Evolutionary conservation across 1,139 yeast genomes (phyloP).

Genomic region (Arxiozyma heterogenica): DNA sequence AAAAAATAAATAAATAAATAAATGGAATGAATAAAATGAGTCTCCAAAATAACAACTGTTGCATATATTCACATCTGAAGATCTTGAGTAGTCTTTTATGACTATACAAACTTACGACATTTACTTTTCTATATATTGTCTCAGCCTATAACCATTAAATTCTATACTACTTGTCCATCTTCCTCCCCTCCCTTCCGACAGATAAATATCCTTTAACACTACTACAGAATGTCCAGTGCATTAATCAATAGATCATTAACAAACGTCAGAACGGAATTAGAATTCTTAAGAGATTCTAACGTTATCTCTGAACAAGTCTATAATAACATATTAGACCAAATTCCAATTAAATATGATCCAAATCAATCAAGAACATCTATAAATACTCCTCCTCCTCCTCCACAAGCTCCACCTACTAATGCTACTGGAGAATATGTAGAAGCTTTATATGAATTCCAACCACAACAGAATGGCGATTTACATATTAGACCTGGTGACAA

Average conservation of each 20-base stretch:
- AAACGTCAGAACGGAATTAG: conserved; percentile 62
- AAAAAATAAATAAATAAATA: too few relatives aligned
- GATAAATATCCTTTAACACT: neutral
- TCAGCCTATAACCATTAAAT: too few relatives aligned
- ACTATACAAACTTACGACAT: neutral
- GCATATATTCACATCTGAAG: neutral
- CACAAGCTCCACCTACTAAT: neutral
- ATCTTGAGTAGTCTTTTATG: neutral
- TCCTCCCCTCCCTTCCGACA: too few relatives aligned
- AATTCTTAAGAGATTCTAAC: conserved; percentile 67
- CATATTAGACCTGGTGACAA: conserved; percentile 55
- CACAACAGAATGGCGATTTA: conserved; percentile 69
- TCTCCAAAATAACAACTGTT: neutral
- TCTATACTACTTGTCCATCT: too few relatives aligned
- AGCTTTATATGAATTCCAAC: conserved; percentile 62
- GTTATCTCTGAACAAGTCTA: conserved; percentile 57
- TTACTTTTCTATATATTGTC: too few relatives aligned
- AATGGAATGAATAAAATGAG: too few relatives aligned
- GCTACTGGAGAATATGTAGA: conserved; percentile 38
- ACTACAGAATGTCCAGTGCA: conserved; percentile 39
- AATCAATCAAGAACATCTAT: conserved; percentile 8
- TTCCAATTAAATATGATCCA: conserved; percentile 53
- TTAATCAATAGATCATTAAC: conserved; percentile 71
- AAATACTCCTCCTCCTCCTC: neutral
- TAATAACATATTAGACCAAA: conserved; percentile 40